Evolutionary conservation across 2,329 filamentous ascomycete species (phyloP).

Genomic region (Thermothelomyces thermophilus): DNA sequence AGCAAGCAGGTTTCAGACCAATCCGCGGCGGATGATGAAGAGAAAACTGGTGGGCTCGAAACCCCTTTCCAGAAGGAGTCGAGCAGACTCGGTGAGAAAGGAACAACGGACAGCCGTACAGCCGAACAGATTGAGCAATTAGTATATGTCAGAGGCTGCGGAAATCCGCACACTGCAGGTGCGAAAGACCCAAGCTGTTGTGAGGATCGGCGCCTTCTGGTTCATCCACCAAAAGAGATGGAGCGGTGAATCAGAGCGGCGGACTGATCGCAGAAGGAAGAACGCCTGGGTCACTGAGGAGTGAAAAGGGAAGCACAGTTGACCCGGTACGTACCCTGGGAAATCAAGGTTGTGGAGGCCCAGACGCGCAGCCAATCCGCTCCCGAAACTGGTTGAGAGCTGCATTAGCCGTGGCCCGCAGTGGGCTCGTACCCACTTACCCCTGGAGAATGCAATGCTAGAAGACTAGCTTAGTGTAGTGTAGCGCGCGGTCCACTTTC

Average conservation of each 20-base stretch:
- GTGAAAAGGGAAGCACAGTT: conserved; percentile 9
- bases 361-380: conserved; percentile 12
- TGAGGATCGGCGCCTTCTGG: conserved; percentile 11
- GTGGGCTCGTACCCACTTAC: not conserved
- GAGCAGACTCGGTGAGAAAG: conserved; percentile 5
- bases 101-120: not conserved
- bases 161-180: conserved; percentile 3
- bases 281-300: conserved; percentile 3
- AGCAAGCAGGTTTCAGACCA: not conserved
- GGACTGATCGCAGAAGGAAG: conserved; percentile 3
- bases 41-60: conserved; percentile 11
- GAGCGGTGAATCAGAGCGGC: conserved; percentile 14
- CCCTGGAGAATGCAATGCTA: conserved; percentile 11
- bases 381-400: conserved; percentile 4
- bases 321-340: conserved; percentile 11
- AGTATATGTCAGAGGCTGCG: no score
- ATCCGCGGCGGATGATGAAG: not conserved
- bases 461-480: not conserved
- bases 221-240: conserved; percentile 1
- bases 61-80: conserved; percentile 23
- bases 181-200: not conserved
- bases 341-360: conserved; percentile 10
- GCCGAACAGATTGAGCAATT: not conserved
- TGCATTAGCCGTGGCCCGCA: conserved; percentile 9
- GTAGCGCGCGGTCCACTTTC: conserved; percentile 15